Percentiles rank a stretch among this genome's conserved stretches.
Evolutionary conservation across 169 alveolate genomes (phyloP).

Genomic region (Plasmodium fragile): DNA sequence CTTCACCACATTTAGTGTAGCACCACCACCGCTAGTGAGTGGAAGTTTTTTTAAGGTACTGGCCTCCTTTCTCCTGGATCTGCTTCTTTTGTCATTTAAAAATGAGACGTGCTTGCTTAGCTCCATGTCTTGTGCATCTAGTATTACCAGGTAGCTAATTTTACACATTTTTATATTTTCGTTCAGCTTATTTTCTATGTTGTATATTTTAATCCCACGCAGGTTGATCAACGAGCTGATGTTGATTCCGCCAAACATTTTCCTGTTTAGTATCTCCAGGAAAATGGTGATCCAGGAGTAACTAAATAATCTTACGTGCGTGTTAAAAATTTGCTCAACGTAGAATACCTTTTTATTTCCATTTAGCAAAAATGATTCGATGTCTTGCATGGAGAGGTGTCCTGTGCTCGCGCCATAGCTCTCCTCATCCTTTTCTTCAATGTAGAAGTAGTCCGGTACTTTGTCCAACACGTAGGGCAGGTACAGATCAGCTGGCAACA

Average conservation of each 20-base stretch:
- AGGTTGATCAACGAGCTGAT: constrained; percentile 27
- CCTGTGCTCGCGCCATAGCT: background rate
- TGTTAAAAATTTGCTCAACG: constrained; percentile 49
- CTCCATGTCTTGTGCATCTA: constrained; percentile 36
- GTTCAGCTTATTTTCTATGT: constrained; percentile 40
- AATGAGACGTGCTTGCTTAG: background rate
- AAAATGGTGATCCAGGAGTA: constrained; percentile 72
- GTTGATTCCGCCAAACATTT: constrained; percentile 10
- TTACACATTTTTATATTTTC: constrained; percentile 47
- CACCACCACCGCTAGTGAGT: background rate
- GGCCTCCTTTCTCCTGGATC: background rate
- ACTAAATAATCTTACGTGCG: constrained; percentile 42
- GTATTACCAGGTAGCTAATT: constrained; percentile 34
- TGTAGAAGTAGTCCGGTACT: constrained; percentile 48
- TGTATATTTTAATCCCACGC: constrained; percentile 48
- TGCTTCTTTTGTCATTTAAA: background rate
- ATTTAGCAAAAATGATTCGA: constrained; percentile 18
- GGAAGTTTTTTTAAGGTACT: background rate
- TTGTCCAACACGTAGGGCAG: constrained; percentile 14
- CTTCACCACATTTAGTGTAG: background rate
- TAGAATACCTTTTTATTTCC: constrained; percentile 21
- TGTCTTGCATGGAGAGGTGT: background rate
- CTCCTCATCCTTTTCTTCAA: background rate
- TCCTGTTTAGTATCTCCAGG: constrained; percentile 26
- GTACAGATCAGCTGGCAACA: constrained; percentile 53